Conservation (phyloP, 148 eudicot genomes). For the Chenopodium album region DNA sequence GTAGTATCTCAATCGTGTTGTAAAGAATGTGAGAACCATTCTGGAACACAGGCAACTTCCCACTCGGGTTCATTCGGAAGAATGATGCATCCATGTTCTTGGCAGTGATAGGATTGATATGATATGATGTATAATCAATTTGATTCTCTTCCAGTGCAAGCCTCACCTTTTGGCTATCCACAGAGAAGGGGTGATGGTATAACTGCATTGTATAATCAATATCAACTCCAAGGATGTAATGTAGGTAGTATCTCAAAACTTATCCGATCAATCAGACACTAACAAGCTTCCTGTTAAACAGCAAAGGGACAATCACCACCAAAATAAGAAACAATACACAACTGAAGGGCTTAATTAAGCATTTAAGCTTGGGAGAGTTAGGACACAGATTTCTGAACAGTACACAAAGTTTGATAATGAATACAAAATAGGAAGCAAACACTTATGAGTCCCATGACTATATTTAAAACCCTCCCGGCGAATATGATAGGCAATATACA, state of each 20-base stretch:
- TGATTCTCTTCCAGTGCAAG: constrained; percentile 85
- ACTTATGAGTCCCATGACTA: background rate
- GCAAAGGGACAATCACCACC: background rate
- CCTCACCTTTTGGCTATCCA: constrained; percentile 97
- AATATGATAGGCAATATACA: background rate
- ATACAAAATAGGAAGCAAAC: background rate
- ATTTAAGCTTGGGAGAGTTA: too few species aligned
- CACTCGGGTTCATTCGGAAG: constrained; percentile 83
- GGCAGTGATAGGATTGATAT: constrained; percentile 84
- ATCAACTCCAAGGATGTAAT: constrained; percentile 26
- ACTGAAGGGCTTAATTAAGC: background rate
- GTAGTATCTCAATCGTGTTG: constrained; percentile 72
- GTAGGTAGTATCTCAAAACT: background rate
- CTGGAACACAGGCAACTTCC: constrained; percentile 82
- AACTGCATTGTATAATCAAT: constrained; percentile 64
- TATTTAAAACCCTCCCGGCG: background rate
- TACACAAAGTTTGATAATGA: background rate
- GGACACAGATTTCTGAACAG: background rate
- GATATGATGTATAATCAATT: constrained; percentile 85
- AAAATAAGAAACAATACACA: background rate
- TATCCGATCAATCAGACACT: constrained; percentile 1
- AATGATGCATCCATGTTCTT: constrained; percentile 80
- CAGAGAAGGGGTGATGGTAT: constrained; percentile 87
- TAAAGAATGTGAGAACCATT: constrained; percentile 75
- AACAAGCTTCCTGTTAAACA: constrained; percentile 15